These are phyloP conservation scores for Raffaelea ambrosiae DNA, from an alignment of 2,329 filamentous ascomycete genomes.

Conservation along the genomic window DNA sequence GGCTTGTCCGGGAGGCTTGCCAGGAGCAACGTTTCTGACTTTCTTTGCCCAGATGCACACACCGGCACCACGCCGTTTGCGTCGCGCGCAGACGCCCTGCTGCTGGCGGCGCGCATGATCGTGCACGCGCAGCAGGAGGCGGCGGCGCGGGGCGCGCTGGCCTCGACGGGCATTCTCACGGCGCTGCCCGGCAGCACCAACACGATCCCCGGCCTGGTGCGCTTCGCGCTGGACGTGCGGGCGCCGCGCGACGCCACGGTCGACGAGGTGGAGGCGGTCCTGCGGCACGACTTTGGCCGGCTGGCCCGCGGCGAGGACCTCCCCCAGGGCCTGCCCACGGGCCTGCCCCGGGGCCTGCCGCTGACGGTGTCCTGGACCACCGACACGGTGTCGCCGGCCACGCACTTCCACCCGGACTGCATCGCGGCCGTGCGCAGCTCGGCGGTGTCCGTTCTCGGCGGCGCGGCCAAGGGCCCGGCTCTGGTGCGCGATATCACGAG, in stretches of 20 bases:
- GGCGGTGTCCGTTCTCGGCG: slow-evolving; percentile 47
- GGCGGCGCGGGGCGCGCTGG: slow-evolving; percentile 49
- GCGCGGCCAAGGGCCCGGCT: slow-evolving; percentile 24
- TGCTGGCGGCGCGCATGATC: slow-evolving; percentile 53
- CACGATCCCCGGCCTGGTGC: slow-evolving; percentile 61
- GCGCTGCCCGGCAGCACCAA: slow-evolving; percentile 62
- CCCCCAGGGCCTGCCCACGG: slow-evolving; percentile 13
- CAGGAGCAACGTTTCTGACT: no score
- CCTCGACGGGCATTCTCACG: slow-evolving; percentile 59
- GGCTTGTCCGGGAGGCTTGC: no score
- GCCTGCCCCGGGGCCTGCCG: slow-evolving; percentile 13
- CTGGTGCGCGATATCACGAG: slow-evolving; percentile 28
- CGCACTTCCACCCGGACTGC: slow-evolving; percentile 59
- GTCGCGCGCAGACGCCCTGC: slow-evolving; percentile 20
- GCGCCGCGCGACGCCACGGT: slow-evolving; percentile 47
- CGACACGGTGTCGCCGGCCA: slow-evolving; percentile 54
- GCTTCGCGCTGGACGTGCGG: slow-evolving; percentile 61
- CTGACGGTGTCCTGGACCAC: slow-evolving; percentile 44
- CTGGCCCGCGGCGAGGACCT: slow-evolving; percentile 51
- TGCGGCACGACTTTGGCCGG: slow-evolving; percentile 48
- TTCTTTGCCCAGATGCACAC: slow-evolving; percentile 51
- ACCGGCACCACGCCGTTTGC: slow-evolving; percentile 60
- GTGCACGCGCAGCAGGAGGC: slow-evolving; percentile 56
- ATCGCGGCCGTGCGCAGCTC: slow-evolving; percentile 55
- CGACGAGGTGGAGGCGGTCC: slow-evolving; percentile 42